Base-by-base conservation (phyloP, 2,329 filamentous ascomycete species). In the Ophiosphaerella korrae region DNA sequence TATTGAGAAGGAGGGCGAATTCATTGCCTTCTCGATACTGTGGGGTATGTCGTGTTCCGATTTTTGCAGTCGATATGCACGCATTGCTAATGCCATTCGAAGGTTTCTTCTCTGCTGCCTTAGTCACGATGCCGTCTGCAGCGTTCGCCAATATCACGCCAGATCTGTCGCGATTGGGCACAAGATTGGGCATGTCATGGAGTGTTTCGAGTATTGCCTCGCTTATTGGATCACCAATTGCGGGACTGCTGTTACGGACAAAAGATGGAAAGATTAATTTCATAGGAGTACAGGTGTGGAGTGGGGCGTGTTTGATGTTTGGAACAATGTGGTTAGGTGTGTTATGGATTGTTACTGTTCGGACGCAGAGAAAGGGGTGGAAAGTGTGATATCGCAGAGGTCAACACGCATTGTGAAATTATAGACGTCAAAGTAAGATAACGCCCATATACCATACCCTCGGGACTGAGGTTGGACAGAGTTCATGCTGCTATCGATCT, bases 121-220 rank as follows among this genome's bases (percentile, higher is more conserved):
- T 74, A 1, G 71, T 74, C 7, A 74, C 72, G 0, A 58, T 74
- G 0, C 72, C 72, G 0, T 70, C 70, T 1, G 64, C 72, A 7
- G 69, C 68, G 0, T 74, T 74, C 31, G 70, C 71, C 29, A 69
- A 57, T 24, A 72, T 74, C 38, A 72, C 66, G 12, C 71, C 71
- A 0, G 70, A 74, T 55, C 59, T 72, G 3, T 68, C 66, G 12
- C 57, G 66, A 3, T 52, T 74, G 1, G 72, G 72, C 1, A 74
- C 72, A 1, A 58, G 71, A 1, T 45, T 74, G 1, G 72, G 72
- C 3, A 74, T 74, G 72, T 68, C 64, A 13, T 74, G 70, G 71
- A 66, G 64, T 21, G 64, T 72, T 1, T 71, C 68, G 2, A 70
- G 65, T 26, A 61, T 74, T 24, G 71, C 71, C 5, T 57, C 68